Conservation (phyloP, 1,284 basidiomycete species). For the Apiotrichum domesticum region DNA sequence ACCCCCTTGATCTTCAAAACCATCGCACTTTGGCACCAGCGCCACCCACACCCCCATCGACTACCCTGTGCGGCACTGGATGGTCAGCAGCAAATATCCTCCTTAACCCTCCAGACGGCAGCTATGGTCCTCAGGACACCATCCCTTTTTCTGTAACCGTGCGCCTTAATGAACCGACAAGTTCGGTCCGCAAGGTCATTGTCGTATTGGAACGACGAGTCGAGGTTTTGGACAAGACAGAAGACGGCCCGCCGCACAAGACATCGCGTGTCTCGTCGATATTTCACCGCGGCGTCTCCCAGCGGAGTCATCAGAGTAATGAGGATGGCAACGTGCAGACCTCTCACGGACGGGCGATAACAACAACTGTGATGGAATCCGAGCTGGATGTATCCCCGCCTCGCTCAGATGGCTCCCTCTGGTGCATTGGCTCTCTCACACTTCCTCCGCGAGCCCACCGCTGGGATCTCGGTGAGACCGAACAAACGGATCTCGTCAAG, state of each 20-base stretch:
- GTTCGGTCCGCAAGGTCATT: slow-evolving; percentile 23
- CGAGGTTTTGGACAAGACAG: slow-evolving; percentile 11
- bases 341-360: background rate
- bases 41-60: slow-evolving; percentile 24
- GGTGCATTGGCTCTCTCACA: slow-evolving; percentile 16
- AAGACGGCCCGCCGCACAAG: slow-evolving; percentile 2
- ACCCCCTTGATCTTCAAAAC: slow-evolving; percentile 25
- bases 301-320: background rate
- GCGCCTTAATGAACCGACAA: slow-evolving; percentile 22
- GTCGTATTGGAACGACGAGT: slow-evolving; percentile 29
- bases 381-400: slow-evolving; percentile 13
- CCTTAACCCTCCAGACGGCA: slow-evolving; percentile 24
- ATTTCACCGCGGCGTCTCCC: background rate
- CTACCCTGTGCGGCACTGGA: slow-evolving; percentile 19
- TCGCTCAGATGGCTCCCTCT: slow-evolving; percentile 13
- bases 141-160: slow-evolving; percentile 25
- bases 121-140: slow-evolving; percentile 32
- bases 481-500: slow-evolving; percentile 21
- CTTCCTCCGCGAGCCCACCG: slow-evolving; percentile 26
- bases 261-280: slow-evolving; percentile 1
- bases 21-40: slow-evolving; percentile 17
- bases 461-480: slow-evolving; percentile 38
- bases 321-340: background rate
- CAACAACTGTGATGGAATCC: slow-evolving; percentile 17
- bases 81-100: slow-evolving; percentile 18